These are phyloP conservation scores for Curvularia spicifera DNA, from an alignment of 2,329 filamentous ascomycete species.

Conservation along the genomic window DNA sequence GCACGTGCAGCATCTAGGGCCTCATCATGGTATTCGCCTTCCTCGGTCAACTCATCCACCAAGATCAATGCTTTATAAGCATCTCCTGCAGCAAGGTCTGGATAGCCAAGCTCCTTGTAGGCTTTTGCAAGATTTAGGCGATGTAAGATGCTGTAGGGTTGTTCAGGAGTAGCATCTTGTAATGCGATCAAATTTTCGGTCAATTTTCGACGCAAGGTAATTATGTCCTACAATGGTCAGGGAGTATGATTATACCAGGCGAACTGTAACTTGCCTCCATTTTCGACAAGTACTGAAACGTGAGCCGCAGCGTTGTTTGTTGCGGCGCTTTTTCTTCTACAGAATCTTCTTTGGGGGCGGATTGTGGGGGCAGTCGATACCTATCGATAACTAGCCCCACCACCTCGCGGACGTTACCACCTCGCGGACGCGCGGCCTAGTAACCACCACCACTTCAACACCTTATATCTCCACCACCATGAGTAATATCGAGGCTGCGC, in stretches of 20 bases:
- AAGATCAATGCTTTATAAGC: slow-evolving; percentile 90
- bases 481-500: too few species aligned
- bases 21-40: slow-evolving; percentile 79
- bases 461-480: too few species aligned
- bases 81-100: slow-evolving; percentile 87
- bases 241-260: background rate
- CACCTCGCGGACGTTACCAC: too few species aligned
- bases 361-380: slow-evolving; percentile 6
- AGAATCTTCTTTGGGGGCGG: slow-evolving; percentile 12
- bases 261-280: slow-evolving; percentile 21
- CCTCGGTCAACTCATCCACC: slow-evolving; percentile 78
- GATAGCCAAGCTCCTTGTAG: slow-evolving; percentile 79
- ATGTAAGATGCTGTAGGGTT: slow-evolving; percentile 49
- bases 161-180: slow-evolving; percentile 30
- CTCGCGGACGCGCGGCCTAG: too few species aligned
- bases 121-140: slow-evolving; percentile 70
- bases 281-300: background rate
- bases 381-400: slow-evolving; percentile 21
- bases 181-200: slow-evolving; percentile 31
- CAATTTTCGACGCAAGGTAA: slow-evolving; percentile 20
- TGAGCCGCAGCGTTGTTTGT: background rate
- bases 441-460: too few species aligned
- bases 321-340: slow-evolving; percentile 2
- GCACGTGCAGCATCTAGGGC: slow-evolving; percentile 61
- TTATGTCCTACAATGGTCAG: slow-evolving; percentile 7